Conservation (phyloP, 2,329 filamentous ascomycete genomes). For the Pyrenochaeta sp. region DNA sequence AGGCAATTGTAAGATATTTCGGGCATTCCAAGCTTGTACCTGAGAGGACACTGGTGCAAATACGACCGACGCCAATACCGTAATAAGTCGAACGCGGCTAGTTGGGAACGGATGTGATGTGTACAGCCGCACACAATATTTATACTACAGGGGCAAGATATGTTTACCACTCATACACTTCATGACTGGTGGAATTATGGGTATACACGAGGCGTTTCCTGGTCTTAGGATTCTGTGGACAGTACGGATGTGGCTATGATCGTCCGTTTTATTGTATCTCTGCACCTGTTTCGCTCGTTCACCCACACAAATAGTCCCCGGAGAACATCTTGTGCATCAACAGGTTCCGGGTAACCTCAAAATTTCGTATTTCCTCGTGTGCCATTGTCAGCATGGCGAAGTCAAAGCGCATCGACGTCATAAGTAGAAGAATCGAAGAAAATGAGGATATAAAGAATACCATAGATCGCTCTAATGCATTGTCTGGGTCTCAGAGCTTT, state of each 20-base stretch:
- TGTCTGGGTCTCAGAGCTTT: no score
- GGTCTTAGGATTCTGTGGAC: background rate
- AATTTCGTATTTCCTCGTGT: background rate
- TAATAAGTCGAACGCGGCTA: background rate
- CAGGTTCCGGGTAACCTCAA: background rate
- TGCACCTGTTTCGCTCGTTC: background rate
- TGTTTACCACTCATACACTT: background rate
- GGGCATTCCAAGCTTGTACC: background rate
- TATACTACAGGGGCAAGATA: background rate
- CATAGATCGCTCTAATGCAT: background rate
- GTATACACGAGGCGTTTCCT: background rate
- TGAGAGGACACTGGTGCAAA: background rate
- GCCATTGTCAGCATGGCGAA: background rate
- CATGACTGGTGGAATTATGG: background rate
- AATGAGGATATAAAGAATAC: background rate
- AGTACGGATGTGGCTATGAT: background rate
- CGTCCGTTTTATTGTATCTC: background rate
- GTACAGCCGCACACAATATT: background rate
- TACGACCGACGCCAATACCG: background rate
- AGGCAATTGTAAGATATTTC: background rate
- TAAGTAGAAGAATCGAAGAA: background rate
- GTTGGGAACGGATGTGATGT: slow-evolving; percentile 4
- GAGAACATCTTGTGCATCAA: background rate
- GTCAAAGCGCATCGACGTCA: slow-evolving; percentile 13
- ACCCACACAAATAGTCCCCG: background rate